phyloP scores from a whole-genome alignment of 306 rosid genomes.

The Glycine tomentella region DNA sequence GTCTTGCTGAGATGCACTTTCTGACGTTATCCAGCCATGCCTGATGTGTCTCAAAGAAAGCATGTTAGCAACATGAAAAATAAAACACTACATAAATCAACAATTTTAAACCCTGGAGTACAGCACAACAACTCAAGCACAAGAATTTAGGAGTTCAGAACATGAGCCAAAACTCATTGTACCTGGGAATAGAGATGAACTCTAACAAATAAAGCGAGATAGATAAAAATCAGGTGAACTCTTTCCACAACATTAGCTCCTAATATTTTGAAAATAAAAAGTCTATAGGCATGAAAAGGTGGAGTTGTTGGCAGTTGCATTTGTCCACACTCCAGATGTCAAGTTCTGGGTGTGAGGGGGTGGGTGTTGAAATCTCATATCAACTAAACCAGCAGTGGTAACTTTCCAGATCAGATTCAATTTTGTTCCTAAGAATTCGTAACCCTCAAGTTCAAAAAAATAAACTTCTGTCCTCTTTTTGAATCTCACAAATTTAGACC shows the following conservation, averaged over 20 bases:
- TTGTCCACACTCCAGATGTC: no score
- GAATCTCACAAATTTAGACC: not conserved
- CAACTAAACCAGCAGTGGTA: not conserved
- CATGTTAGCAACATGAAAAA: constrained; percentile 34
- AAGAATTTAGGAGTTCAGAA: constrained; percentile 34
- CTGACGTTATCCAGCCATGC: constrained; percentile 68
- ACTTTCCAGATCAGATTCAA: not conserved
- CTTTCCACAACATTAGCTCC: constrained; percentile 7
- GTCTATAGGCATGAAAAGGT: no score
- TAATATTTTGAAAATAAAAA: not conserved
- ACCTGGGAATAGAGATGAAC: constrained; percentile 27
- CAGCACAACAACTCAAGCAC: constrained; percentile 34
- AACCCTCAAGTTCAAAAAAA: constrained; percentile 2
- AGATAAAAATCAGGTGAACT: not conserved
- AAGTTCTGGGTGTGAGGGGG: no score
- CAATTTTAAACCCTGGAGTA: constrained; percentile 21
- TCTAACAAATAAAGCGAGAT: constrained; percentile 11
- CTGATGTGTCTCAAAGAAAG: constrained; percentile 54
- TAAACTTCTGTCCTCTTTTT: not conserved
- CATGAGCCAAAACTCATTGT: constrained; percentile 13
- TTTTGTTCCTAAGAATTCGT: not conserved
- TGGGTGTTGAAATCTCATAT: no score
- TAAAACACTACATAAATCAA: constrained; percentile 18
- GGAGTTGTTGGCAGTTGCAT: no score
- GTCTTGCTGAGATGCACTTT: constrained; percentile 63